These are phyloP conservation scores for Neophaeococcomyces mojaviensis DNA, from an alignment of 2,329 filamentous ascomycete genomes.

Conservation along the genomic window DNA sequence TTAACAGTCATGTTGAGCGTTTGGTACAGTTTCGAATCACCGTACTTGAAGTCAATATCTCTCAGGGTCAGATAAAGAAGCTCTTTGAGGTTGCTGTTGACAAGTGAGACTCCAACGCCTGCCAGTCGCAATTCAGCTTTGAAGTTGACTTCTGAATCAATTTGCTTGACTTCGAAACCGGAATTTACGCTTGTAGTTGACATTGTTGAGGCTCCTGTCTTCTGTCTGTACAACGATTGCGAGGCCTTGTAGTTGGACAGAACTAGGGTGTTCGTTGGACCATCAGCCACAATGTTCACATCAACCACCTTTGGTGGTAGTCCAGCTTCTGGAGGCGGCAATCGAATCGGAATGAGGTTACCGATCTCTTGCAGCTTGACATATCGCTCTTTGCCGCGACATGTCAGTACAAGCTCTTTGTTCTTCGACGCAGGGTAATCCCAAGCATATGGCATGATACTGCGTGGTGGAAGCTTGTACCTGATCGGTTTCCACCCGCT, in stretches of 20 bases:
- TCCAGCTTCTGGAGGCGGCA: constrained; percentile 57
- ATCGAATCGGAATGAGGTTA: constrained; percentile 89
- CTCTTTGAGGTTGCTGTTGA: constrained; percentile 87
- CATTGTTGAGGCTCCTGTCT: constrained; percentile 40
- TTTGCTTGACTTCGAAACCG: constrained; percentile 89
- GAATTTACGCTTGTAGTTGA: constrained; percentile 54
- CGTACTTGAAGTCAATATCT: constrained; percentile 84
- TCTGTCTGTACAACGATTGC: constrained; percentile 80
- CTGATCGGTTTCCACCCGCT: constrained; percentile 88
- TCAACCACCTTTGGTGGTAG: constrained; percentile 79
- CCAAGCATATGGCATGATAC: constrained; percentile 99
- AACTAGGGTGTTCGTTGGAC: constrained; percentile 89
- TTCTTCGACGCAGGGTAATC: constrained; percentile 97
- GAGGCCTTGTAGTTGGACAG: constrained; percentile 89
- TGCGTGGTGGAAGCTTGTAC: constrained; percentile 84
- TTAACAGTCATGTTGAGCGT: constrained; percentile 86
- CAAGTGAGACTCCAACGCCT: constrained; percentile 83
- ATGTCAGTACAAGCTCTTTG: constrained; percentile 80
- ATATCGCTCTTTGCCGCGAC: constrained; percentile 73
- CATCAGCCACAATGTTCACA: constrained; percentile 90
- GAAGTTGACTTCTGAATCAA: constrained; percentile 82
- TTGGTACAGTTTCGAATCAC: constrained; percentile 88
- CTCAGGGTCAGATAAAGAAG: constrained; percentile 88
- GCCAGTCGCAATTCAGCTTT: constrained; percentile 80
- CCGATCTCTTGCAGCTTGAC: constrained; percentile 95